Evolutionary conservation across 768 basidiomycete species (phyloP), one percentile per base, ranked within the genome.

Genomic region (Suillus subluteus): DNA sequence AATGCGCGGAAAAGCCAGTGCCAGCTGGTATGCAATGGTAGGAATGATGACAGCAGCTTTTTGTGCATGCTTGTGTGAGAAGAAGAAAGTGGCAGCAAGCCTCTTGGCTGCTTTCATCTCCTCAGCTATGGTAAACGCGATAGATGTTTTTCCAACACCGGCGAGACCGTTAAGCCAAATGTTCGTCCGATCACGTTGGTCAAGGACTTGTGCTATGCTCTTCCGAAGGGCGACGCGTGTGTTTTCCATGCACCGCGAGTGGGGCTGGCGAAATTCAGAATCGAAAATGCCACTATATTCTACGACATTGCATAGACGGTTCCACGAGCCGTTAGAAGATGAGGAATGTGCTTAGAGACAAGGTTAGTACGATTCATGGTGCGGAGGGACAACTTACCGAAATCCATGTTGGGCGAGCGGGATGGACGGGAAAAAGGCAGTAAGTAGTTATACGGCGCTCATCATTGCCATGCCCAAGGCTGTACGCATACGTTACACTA

Each of bases 71-170:
- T 62, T 64, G 11, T 66, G 64, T 16, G 71, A 65, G 26, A 72
- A 72, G 69, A 72, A 72, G 23, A 72, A 72, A 0, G 66, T 65
- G 6, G 67, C 71, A 26, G 65, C 69, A 8, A 72, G 69, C 38
- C 68, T 69, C 15, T 26, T 15, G 6, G 59, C 68, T 37, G 16
- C 9, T 55, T 55, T 55, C 54, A 55, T 18, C 18, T 55, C 30
- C 30, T 55, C 54, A 18, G 54, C 54, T 18, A 55, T 32, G 4
- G 54, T 32, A 8, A 32, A 55, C 4, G 18, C 54, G 8, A 55
- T 18, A 16, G 54, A 32, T 32, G 54, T 32, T 32, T 55, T 55
- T 21, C 30, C 54, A 21, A 55, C 54, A 32, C 54, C 54, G 2
- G 54, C 54, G 2, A 55, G 54, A 18, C 54, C 52, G 30, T 30